Base-by-base conservation (phyloP, 495 filamentous ascomycete species). In the Achaetomiella virescens region DNA sequence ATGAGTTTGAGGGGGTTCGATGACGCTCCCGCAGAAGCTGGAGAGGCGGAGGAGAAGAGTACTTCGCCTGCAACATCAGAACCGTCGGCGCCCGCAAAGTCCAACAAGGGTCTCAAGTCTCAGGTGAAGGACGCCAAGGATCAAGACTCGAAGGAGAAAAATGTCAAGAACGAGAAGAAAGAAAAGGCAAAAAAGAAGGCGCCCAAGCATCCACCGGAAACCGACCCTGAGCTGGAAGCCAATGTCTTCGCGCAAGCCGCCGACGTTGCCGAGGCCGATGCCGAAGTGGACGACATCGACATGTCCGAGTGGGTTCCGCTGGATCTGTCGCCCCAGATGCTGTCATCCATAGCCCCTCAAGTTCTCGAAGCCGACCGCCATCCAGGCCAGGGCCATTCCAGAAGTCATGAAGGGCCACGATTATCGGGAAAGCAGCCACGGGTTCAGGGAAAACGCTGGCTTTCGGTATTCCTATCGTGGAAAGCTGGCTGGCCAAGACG, bases 381-480 rank as follows among this genome's bases (percentile, higher is more conserved):
- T 97, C 54, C 90, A 96, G 68, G 69, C 73, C 21, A 72, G 82
- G 21, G 79, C 89, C 15, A 91, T 97, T 67, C 89, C 91, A 1
- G 78, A 87, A 42, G 89, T 96, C 40, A 62, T 85, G 24, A 75
- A 77, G 8, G 85, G 88, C 3, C 84, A 85, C 61, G 88, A 91
- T 70, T 6, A 84, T 92, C 56, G 87, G 88, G 27, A 90, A 92
- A 66, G 89, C 89, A 2, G 78, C 86, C 21, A 93, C 89, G 0
- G 89, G 89, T 31, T 91, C 88, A 24, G 89, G 89, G 22, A 93
- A 93, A 68, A 93, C 89, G 0, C 72, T 93, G 24, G 88, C 89
- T 0, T 93, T 88, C 64, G 89, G 83, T 0, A 87, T 93, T 56
- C 89, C 89, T 1, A 86, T 90, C 42, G 65, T 89, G 11, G 86